Percentiles rank a stretch among this genome's conserved stretches.
Conservation (phyloP, 495 filamentous ascomycete species). For the Lasiosphaeria hispida region DNA sequence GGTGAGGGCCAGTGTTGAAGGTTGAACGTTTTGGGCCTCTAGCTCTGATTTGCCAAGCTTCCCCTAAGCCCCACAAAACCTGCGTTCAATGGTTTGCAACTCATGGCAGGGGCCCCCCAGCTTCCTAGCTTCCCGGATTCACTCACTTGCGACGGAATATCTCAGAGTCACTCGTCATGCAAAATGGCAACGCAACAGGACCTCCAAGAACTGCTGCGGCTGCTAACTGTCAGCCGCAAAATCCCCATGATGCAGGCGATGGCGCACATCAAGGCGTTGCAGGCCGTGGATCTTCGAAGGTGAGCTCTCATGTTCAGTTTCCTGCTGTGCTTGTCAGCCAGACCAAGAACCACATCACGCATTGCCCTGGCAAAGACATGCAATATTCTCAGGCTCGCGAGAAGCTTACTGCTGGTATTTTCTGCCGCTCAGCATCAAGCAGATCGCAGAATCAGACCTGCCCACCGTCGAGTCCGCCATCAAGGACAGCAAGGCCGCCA, state of each 20-base stretch:
- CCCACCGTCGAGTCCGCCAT: slow-evolving; percentile 57
- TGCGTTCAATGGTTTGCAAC: background rate
- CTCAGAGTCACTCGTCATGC: background rate
- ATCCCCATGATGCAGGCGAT: slow-evolving; percentile 68
- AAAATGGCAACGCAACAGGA: slow-evolving; percentile 55
- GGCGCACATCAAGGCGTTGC: slow-evolving; percentile 64
- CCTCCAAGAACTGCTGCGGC: slow-evolving; percentile 70
- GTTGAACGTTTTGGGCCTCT: background rate
- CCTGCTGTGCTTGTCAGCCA: too few relatives aligned
- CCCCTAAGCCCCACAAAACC: background rate
- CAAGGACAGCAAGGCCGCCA: slow-evolving; percentile 67
- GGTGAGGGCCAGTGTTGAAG: background rate
- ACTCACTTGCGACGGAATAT: too few relatives aligned
- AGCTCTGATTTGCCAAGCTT: background rate
- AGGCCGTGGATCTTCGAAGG: slow-evolving; percentile 61
- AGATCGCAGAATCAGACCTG: slow-evolving; percentile 60
- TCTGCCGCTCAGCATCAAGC: slow-evolving; percentile 46
- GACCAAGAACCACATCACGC: too few relatives aligned
- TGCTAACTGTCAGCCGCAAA: slow-evolving; percentile 71
- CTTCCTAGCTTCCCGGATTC: too few relatives aligned
- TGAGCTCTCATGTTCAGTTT: slow-evolving; percentile 29
- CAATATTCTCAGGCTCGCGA: background rate
- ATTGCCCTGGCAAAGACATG: too few relatives aligned
- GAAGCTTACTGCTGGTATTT: background rate
- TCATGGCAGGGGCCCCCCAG: too few relatives aligned